A percentile compares a stretch with the other conserved stretches of the same genome.
Conservation (phyloP, 1,284 basidiomycete genomes). For the Amylostereum chailletii region DNA sequence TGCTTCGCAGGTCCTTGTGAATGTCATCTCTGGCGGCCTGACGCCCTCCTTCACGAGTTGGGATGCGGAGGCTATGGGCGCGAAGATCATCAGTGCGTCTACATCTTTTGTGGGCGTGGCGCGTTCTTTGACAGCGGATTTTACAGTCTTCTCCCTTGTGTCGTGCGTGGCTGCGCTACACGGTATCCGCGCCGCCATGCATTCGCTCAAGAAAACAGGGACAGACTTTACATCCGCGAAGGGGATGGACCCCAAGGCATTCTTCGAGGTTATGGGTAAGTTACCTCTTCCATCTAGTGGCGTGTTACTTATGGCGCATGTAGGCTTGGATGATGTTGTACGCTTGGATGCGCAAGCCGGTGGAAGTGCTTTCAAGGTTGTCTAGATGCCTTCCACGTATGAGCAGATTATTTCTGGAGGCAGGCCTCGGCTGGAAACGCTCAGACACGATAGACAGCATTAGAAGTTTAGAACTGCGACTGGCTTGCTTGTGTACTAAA, state of each 20-base stretch:
- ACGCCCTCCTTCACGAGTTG: constrained; percentile 65
- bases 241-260: constrained; percentile 70
- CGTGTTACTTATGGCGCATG: background rate
- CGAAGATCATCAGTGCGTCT: constrained; percentile 65
- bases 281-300: background rate
- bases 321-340: constrained; percentile 50
- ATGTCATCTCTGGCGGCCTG: constrained; percentile 69
- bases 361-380: constrained; percentile 44
- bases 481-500: no score
- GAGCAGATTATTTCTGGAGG: no score
- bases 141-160: constrained; percentile 55
- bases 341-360: constrained; percentile 51
- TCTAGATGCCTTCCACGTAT: constrained; percentile 18
- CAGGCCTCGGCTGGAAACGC: no score
- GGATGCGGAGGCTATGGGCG: constrained; percentile 61
- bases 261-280: constrained; percentile 67
- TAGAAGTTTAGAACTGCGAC: no score
- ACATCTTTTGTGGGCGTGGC: background rate
- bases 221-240: constrained; percentile 60
- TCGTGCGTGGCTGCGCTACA: constrained; percentile 69
- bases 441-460: no score
- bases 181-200: constrained; percentile 64
- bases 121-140: background rate
- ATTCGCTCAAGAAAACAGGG: constrained; percentile 64
- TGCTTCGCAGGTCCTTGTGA: constrained; percentile 40